These are phyloP conservation scores for Leucogyrophana mollusca DNA, from an alignment of 768 basidiomycete species.

Conservation along the genomic window DNA sequence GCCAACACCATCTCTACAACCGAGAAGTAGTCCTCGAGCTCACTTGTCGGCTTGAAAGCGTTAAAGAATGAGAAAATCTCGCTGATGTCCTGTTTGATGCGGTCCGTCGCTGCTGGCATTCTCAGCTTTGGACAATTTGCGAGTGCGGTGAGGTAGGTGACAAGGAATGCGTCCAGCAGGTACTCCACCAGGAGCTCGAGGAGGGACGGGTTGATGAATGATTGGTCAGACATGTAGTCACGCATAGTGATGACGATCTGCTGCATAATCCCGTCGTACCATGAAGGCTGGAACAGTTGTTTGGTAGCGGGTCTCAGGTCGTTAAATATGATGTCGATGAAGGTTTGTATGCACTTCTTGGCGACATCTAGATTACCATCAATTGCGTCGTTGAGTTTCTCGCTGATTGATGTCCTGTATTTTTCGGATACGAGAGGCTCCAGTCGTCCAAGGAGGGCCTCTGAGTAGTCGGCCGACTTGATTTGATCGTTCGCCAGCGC, in stretches of 20 bases:
- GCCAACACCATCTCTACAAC: conserved; percentile 81
- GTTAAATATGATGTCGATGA: conserved; percentile 94
- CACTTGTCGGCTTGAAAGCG: conserved; percentile 71
- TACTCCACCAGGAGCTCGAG: conserved; percentile 93
- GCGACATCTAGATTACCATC: conserved; percentile 98
- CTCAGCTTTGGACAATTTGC: conserved; percentile 81
- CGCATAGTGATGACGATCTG: conserved; percentile 95
- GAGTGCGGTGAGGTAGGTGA: conserved; percentile 86
- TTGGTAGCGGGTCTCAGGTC: conserved; percentile 89
- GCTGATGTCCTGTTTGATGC: conserved; percentile 79
- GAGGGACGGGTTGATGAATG: conserved; percentile 85
- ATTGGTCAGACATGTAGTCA: conserved; percentile 95
- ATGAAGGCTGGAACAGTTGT: conserved; percentile 74
- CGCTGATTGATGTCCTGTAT: conserved; percentile 79
- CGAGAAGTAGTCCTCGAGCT: conserved; percentile 81
- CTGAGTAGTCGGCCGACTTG: conserved; percentile 92
- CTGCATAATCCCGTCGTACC: conserved; percentile 88
- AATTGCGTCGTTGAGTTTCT: conserved; percentile 91
- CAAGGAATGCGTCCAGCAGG: conserved; percentile 85
- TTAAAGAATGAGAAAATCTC: conserved; percentile 80
- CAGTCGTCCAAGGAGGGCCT: conserved; percentile 78
- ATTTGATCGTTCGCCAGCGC: conserved; percentile 98
- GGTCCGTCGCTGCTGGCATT: conserved; percentile 82
- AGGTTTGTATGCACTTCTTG: conserved; percentile 92
- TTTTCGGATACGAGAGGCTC: conserved; percentile 94